A percentile compares a stretch with the other conserved stretches of the same genome.
These are phyloP conservation scores for Dendrostoma leiphaemia DNA, from an alignment of 2,329 filamentous ascomycete genomes.

Conservation along the genomic window DNA sequence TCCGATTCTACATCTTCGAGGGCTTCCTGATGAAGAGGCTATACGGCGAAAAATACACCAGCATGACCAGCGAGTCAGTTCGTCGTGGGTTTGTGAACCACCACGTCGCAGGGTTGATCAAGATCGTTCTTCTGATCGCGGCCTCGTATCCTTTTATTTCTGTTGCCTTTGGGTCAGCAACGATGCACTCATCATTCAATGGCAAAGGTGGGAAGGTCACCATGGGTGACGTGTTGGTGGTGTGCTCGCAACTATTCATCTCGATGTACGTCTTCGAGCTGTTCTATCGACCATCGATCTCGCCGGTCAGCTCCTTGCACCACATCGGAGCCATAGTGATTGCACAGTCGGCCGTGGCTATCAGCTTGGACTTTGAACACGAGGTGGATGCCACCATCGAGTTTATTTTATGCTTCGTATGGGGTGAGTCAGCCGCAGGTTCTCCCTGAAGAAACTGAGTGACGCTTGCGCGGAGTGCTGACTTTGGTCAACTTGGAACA, in stretches of 20 bases:
- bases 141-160: constrained; percentile 5
- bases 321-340: constrained; percentile 10
- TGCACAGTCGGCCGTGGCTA: constrained; percentile 8
- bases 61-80: background rate
- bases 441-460: background rate
- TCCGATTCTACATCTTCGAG: constrained; percentile 4
- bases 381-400: constrained; percentile 11
- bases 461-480: background rate
- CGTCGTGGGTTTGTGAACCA: constrained; percentile 8
- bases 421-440: constrained; percentile 3
- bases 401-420: constrained; percentile 8
- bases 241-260: constrained; percentile 6
- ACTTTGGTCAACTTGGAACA: background rate
- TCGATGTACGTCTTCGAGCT: constrained; percentile 10
- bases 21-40: background rate
- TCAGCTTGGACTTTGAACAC: constrained; percentile 7
- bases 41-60: constrained; percentile 6
- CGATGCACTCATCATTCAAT: background rate
- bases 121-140: constrained; percentile 4
- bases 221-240: constrained; percentile 11
- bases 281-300: constrained; percentile 10
- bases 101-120: constrained; percentile 8
- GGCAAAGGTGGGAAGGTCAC: background rate
- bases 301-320: constrained; percentile 4
- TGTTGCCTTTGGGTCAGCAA: constrained; percentile 5